A percentile compares a stretch with the other conserved stretches of the same genome.
Evolutionary conservation across 2,329 filamentous ascomycete species (phyloP).

Genomic region (Fusarium penzigii): DNA sequence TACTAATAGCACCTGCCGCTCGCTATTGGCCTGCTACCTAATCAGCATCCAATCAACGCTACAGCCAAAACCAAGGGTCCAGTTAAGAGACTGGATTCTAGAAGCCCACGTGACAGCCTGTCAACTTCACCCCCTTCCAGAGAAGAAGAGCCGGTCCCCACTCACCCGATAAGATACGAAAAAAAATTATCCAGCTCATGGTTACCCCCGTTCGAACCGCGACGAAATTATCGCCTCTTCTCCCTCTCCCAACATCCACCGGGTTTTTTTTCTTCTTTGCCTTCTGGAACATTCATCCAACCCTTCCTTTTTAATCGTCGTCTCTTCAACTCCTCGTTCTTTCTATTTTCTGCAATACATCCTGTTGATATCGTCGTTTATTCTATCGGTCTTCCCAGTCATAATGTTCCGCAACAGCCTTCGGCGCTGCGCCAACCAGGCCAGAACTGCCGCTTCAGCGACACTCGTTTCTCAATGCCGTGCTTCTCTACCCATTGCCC

Average conservation of each 20-base stretch:
- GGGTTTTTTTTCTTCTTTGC: slow-evolving; percentile 13
- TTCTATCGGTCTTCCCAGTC: slow-evolving; percentile 2
- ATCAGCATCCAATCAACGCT: background rate
- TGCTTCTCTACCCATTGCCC: slow-evolving; percentile 27
- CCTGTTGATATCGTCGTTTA: slow-evolving; percentile 7
- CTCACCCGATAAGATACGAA: slow-evolving; percentile 3
- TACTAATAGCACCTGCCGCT: no score
- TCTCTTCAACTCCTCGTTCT: slow-evolving; percentile 6
- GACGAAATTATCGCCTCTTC: slow-evolving; percentile 12
- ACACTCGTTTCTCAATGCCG: slow-evolving; percentile 33
- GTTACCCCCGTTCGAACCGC: background rate
- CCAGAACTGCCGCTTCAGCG: slow-evolving; percentile 33
- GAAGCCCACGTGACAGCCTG: background rate
- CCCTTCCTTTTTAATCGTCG: background rate
- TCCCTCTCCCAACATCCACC: slow-evolving; percentile 6
- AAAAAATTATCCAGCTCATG: slow-evolving; percentile 4
- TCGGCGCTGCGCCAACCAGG: slow-evolving; percentile 41
- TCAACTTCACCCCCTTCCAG: background rate
- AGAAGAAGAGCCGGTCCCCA: background rate
- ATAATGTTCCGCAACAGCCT: slow-evolving; percentile 41
- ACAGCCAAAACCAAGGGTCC: background rate
- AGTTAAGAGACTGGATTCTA: background rate
- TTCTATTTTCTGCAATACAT: slow-evolving; percentile 4
- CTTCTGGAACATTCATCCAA: background rate
- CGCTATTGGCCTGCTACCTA: no score